A percentile compares a stretch with the other conserved stretches of the same genome.
phyloP scores from a whole-genome alignment of 345 rosid species.

The Eucalyptus polyanthemos region DNA sequence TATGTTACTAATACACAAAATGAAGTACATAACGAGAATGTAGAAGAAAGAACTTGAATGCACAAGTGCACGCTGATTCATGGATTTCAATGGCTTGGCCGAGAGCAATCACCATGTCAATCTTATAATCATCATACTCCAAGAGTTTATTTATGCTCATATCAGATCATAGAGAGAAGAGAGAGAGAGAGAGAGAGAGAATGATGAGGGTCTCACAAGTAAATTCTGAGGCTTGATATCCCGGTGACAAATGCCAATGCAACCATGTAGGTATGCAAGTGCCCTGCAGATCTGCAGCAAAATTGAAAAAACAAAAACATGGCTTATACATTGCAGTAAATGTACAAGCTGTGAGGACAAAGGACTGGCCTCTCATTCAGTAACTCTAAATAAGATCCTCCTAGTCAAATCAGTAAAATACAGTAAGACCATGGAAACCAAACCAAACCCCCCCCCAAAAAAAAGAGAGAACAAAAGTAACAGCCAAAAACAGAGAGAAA shows the following conservation, averaged over 20 bases:
- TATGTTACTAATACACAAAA: background rate
- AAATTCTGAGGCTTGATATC: constrained; percentile 97
- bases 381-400: background rate
- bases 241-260: constrained; percentile 90
- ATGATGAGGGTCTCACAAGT: constrained; percentile 31
- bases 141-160: background rate
- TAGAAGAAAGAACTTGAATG: background rate
- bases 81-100: background rate
- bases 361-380: background rate
- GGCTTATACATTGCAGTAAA: background rate
- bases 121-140: background rate
- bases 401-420: background rate
- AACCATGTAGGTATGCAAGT: constrained; percentile 77
- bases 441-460: no score
- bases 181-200: background rate
- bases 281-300: constrained; percentile 86
- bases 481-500: background rate
- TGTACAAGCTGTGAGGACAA: background rate
- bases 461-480: background rate
- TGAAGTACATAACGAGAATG: background rate
- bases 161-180: background rate
- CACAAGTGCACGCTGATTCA: background rate
- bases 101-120: background rate
- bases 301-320: background rate
- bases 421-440: background rate